Conservation (phyloP, 108 stramenopile genomes). For the Mediolabrus comicus region DNA sequence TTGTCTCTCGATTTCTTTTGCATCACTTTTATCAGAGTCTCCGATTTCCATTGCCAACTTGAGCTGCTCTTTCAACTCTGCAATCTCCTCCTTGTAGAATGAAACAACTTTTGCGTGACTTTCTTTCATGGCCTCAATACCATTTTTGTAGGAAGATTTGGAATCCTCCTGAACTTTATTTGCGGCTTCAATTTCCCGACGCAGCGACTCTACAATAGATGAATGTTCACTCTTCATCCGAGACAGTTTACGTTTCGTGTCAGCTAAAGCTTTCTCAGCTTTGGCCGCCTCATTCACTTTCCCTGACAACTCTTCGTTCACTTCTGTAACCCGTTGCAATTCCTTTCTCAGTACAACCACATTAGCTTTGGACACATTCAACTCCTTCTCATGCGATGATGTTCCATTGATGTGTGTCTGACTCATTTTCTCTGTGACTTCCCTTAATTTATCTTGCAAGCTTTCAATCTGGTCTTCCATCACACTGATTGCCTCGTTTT, state of each 20-base stretch:
- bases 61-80: constrained; percentile 21
- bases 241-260: constrained; percentile 5
- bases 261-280: neutral
- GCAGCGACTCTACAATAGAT: constrained; percentile 10
- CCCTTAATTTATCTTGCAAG: constrained; percentile 7
- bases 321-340: neutral
- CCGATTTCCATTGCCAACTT: constrained; percentile 1
- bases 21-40: constrained; percentile 10
- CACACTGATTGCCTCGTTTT: constrained; percentile 4
- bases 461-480: constrained; percentile 16
- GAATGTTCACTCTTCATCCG: constrained; percentile 21
- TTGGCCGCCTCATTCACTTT: neutral
- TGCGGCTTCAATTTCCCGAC: constrained; percentile 4
- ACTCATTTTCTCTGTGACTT: neutral
- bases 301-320: neutral
- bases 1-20: constrained; percentile 5
- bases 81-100: constrained; percentile 29
- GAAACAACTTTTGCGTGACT: constrained; percentile 12
- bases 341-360: neutral
- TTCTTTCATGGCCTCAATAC: constrained; percentile 17
- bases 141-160: constrained; percentile 3
- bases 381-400: constrained; percentile 4
- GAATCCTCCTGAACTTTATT: constrained; percentile 4
- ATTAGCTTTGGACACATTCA: constrained; percentile 13
- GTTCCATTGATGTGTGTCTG: constrained; percentile 8